A percentile compares a stretch with the other conserved stretches of the same genome.
Evolutionary conservation across 495 filamentous ascomycete species (phyloP).

Genomic region (Penicillium manginii): DNA sequence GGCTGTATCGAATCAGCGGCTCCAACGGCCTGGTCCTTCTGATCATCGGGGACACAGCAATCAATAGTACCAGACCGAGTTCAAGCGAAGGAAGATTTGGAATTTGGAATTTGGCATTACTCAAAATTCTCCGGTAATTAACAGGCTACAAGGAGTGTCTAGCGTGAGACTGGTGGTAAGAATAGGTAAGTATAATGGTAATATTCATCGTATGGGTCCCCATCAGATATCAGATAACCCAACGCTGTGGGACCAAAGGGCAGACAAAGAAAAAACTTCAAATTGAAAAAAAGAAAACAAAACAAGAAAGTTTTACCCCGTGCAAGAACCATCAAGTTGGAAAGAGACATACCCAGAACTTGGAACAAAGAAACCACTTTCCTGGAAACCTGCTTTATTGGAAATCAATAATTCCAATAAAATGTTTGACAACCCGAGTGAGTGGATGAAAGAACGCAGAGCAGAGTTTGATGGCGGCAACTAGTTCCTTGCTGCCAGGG

Average conservation of each 20-base stretch:
- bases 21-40: not conserved
- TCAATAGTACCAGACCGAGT: constrained; percentile 9
- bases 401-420: too few species aligned
- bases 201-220: not conserved
- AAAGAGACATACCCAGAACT: not conserved
- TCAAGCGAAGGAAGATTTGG: constrained; percentile 8
- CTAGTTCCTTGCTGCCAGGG: constrained; percentile 15
- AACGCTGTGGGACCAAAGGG: not conserved
- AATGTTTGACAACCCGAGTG: not conserved
- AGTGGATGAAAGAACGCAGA: constrained; percentile 3
- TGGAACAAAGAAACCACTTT: constrained; percentile 4
- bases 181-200: too few species aligned
- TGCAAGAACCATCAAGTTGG: not conserved
- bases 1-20: constrained; percentile 9
- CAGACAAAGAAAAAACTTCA: not conserved
- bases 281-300: not conserved
- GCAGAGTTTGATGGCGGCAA: constrained; percentile 15
- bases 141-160: too few species aligned
- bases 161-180: too few species aligned
- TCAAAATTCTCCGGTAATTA: constrained; percentile 13
- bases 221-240: constrained; percentile 1
- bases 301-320: not conserved
- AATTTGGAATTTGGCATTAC: constrained; percentile 13
- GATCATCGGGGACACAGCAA: constrained; percentile 8
- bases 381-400: too few species aligned